These are phyloP conservation scores for Trichoderma harzianum DNA, from an alignment of 2,329 filamentous ascomycete species.

Conservation along the genomic window DNA sequence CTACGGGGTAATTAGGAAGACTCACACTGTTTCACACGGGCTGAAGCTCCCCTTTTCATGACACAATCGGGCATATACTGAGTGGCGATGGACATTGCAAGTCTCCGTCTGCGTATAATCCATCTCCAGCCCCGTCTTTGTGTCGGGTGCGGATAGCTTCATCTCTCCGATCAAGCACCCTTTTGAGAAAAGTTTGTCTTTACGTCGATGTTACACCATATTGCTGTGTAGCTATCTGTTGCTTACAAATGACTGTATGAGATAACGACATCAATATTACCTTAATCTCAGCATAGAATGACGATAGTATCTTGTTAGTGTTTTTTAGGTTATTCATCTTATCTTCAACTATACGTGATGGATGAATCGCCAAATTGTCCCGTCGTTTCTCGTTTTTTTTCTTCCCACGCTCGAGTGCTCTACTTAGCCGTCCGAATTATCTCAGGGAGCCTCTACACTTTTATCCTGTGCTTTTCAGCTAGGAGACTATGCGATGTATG, in stretches of 20 bases:
- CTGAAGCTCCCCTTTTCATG: not conserved
- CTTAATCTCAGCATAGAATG: not conserved
- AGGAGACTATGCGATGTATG: not conserved
- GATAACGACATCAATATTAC: rapidly evolving
- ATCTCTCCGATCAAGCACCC: not conserved
- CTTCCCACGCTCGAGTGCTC: not conserved
- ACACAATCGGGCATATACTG: not conserved
- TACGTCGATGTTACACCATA: not conserved
- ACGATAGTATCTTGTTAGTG: not conserved
- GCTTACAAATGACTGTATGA: not conserved
- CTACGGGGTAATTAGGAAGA: not conserved
- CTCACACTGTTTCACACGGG: not conserved
- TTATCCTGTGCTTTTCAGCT: not conserved
- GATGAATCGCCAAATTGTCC: not conserved
- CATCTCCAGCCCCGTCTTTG: not conserved
- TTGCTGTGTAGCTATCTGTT: too few species aligned
- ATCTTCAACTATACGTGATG: not conserved
- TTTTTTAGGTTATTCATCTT: not conserved
- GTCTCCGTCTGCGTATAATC: not conserved
- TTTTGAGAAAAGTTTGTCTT: not conserved
- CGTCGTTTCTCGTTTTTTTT: not conserved
- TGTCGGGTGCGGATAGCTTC: slow-evolving; percentile 2
- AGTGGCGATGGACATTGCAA: not conserved
- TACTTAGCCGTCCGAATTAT: not conserved
- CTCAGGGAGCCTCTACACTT: not conserved